phyloP scores from a whole-genome alignment of 1,139 yeast genomes.

The Kurtzmaniella quercitrusa region DNA sequence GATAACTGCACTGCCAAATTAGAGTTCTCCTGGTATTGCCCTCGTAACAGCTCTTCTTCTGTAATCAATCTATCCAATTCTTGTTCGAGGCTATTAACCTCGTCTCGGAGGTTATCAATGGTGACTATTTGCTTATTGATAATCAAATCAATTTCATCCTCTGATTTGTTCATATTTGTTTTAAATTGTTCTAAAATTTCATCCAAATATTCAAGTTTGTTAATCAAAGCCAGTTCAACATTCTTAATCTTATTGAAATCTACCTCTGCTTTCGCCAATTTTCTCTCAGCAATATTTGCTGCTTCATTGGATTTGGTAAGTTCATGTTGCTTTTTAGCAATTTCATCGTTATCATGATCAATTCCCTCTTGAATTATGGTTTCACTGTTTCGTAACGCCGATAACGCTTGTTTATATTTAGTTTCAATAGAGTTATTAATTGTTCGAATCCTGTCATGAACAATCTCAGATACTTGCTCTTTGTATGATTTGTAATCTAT shows the following conservation, averaged over 20 bases:
- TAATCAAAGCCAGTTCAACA: slow-evolving; percentile 13
- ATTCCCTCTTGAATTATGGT: slow-evolving; percentile 45
- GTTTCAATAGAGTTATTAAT: slow-evolving; percentile 25
- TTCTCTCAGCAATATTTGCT: slow-evolving; percentile 44
- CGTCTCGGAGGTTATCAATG: slow-evolving; percentile 26
- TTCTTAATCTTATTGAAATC: slow-evolving; percentile 22
- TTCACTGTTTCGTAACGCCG: slow-evolving; percentile 35
- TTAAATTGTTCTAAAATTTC: slow-evolving; percentile 5
- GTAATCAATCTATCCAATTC: slow-evolving; percentile 24
- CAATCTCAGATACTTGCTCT: slow-evolving; percentile 34
- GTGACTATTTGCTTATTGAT: slow-evolving; percentile 23
- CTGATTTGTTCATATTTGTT: slow-evolving; percentile 3
- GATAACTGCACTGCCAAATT: slow-evolving; percentile 54
- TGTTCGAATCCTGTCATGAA: slow-evolving; percentile 31
- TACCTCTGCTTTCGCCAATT: slow-evolving; percentile 37
- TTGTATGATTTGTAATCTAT: slow-evolving; percentile 35
- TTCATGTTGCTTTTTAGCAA: slow-evolving; percentile 46
- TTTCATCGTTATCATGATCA: slow-evolving; percentile 46
- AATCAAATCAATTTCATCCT: slow-evolving; percentile 6
- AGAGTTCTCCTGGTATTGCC: slow-evolving; percentile 50
- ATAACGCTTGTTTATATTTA: slow-evolving; percentile 21
- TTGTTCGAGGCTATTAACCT: slow-evolving; percentile 20
- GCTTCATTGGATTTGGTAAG: slow-evolving; percentile 47
- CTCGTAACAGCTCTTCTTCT: slow-evolving; percentile 41
- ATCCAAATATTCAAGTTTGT: slow-evolving; percentile 17